A percentile compares a stretch with the other conserved stretches of the same genome.
phyloP scores from a whole-genome alignment of 371 early-diverging fungal species.

The Neoconidiobolus thromboides region DNA sequence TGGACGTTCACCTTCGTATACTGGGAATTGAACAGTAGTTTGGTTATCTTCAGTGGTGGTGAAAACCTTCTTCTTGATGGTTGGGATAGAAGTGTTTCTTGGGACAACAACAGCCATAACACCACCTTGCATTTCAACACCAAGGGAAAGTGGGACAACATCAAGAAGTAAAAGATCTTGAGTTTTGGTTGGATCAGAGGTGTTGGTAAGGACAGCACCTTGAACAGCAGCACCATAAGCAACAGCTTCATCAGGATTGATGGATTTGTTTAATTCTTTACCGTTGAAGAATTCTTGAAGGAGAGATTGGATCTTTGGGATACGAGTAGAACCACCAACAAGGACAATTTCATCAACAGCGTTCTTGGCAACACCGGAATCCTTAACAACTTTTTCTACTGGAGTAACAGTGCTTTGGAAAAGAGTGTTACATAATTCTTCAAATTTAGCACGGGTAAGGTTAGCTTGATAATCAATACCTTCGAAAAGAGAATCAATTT shows the following conservation, averaged over 20 bases:
- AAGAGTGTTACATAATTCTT: conserved; percentile 51
- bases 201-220: conserved; percentile 62
- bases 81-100: conserved; percentile 83
- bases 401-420: conserved; percentile 57
- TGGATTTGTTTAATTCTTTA: conserved; percentile 62
- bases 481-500: conserved; percentile 54
- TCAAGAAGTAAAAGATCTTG: conserved; percentile 66
- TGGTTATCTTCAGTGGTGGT: conserved; percentile 92
- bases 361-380: conserved; percentile 36
- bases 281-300: conserved; percentile 77
- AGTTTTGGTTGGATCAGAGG: conserved; percentile 40
- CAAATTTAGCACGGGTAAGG: conserved; percentile 67
- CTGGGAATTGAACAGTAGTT: conserved; percentile 76
- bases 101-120: conserved; percentile 54
- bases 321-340: conserved; percentile 99
- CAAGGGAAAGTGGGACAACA: conserved; percentile 76
- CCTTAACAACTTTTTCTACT: conserved; percentile 49
- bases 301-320: conserved; percentile 93
- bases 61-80: conserved; percentile 77
- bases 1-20: conserved; percentile 86
- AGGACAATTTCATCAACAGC: conserved; percentile 69
- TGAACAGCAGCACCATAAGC: conserved; percentile 93
- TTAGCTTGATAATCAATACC: conserved; percentile 51
- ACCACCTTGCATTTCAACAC: conserved; percentile 89
- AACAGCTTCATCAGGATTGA: conserved; percentile 92